Percentiles rank a stretch among this genome's conserved stretches.
These are phyloP conservation scores for Gracilaria caudata DNA, from an alignment of 23 red algal genomes.

Conservation along the genomic window DNA sequence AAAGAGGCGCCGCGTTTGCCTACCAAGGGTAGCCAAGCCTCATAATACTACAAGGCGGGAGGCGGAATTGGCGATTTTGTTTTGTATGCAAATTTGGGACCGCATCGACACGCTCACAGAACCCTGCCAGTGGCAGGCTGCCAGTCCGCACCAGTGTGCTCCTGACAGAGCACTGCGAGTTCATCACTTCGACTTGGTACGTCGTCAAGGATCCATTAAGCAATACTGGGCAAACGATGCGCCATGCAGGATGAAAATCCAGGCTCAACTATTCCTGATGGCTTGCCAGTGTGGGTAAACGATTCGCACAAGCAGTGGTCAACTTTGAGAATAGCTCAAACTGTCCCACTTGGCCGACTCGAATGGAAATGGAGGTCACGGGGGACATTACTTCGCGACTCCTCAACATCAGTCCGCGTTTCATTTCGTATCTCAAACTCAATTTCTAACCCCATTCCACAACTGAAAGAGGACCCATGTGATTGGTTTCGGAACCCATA, in stretches of 20 bases:
- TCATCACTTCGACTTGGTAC: not conserved
- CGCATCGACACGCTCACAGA: not conserved
- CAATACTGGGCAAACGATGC: conserved; percentile 26
- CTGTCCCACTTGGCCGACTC: conserved; percentile 54
- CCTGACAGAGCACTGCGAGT: not conserved
- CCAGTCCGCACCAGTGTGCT: not conserved
- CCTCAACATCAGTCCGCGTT: conserved; percentile 56
- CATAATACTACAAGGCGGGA: not conserved
- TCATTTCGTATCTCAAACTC: conserved; percentile 44
- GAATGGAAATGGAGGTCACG: conserved; percentile 65
- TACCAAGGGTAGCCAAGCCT: too few species aligned
- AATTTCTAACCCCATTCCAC: conserved; percentile 2
- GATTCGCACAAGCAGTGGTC: conserved; percentile 63
- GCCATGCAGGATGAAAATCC: conserved; percentile 36
- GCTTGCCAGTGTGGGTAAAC: conserved; percentile 66
- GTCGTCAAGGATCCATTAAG: not conserved
- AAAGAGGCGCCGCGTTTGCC: too few species aligned
- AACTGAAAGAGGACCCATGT: not conserved
- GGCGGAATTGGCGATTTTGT: not conserved
- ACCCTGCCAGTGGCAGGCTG: not conserved
- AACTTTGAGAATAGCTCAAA: conserved; percentile 57
- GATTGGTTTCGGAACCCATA: conserved; percentile 70
- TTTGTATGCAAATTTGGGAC: conserved; percentile 1
- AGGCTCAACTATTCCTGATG: conserved; percentile 33
- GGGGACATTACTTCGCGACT: conserved; percentile 57